These are phyloP conservation scores for Citrullus amarus DNA, from an alignment of 306 rosid genomes.

Conservation along the genomic window DNA sequence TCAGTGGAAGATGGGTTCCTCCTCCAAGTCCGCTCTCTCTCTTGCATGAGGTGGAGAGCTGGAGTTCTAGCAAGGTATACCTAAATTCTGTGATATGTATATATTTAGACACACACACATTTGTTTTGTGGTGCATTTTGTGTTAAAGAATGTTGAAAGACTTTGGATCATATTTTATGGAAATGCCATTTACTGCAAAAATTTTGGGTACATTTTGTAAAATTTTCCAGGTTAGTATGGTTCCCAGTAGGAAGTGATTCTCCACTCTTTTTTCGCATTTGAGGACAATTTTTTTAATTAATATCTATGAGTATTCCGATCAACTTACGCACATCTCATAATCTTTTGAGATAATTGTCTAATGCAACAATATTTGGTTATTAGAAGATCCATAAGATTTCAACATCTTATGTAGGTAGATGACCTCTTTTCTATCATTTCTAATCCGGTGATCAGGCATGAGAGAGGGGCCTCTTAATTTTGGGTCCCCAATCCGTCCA, in stretches of 20 bases:
- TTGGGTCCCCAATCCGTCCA: not conserved
- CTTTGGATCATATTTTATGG: not conserved
- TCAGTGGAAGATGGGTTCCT: conserved; percentile 90
- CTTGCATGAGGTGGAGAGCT: conserved; percentile 80
- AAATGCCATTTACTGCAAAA: not conserved
- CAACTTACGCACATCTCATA: not conserved
- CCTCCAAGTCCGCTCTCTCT: conserved; percentile 58
- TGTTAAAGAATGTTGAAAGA: not conserved
- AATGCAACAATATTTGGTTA: not conserved
- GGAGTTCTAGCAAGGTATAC: conserved; percentile 66
- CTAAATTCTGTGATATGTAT: conserved; percentile 7
- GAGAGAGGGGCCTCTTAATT: not conserved
- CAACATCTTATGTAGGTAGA: not conserved
- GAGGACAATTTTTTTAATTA: not conserved
- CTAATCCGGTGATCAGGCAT: not conserved
- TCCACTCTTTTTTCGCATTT: not conserved
- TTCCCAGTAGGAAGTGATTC: not conserved
- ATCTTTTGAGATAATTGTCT: not conserved
- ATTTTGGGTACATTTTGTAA: not conserved
- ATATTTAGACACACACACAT: no score
- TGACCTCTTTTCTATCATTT: not conserved
- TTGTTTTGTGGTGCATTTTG: not conserved
- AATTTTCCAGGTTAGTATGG: not conserved
- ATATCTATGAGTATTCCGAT: not conserved
- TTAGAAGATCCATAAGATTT: not conserved